phyloP scores from a whole-genome alignment of 306 rosid genomes.

The Cicer chorassanicum region DNA sequence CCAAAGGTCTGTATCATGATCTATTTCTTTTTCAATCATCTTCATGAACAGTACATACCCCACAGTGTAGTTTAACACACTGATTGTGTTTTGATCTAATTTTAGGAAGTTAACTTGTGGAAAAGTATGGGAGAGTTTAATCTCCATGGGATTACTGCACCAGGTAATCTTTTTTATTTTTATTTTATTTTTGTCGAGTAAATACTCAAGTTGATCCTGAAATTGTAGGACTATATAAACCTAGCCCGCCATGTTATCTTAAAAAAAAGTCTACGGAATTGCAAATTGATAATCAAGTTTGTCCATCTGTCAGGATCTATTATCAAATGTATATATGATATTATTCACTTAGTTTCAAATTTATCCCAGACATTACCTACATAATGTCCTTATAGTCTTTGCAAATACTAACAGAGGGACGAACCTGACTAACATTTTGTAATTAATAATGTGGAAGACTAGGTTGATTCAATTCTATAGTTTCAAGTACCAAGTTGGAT shows the following conservation, averaged over 20 bases:
- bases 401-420: neutral
- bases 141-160: slow-evolving; percentile 93
- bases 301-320: neutral
- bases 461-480: too few species aligned
- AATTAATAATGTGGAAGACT: neutral
- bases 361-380: neutral
- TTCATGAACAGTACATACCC: slow-evolving; percentile 15
- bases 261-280: neutral
- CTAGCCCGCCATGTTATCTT: neutral
- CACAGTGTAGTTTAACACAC: neutral
- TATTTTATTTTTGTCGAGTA: too few species aligned
- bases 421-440: neutral
- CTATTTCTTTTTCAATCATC: slow-evolving; percentile 7
- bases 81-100: slow-evolving; percentile 42
- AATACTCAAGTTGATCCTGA: neutral
- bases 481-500: too few species aligned
- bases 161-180: slow-evolving; percentile 58
- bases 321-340: neutral
- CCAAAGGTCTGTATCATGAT: slow-evolving; percentile 56
- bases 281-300: neutral
- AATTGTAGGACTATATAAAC: neutral
- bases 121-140: slow-evolving; percentile 90
- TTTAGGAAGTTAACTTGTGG: slow-evolving; percentile 92
- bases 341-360: neutral
- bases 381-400: neutral